Percentiles rank a stretch among this genome's conserved stretches.
Evolutionary conservation across 2,329 filamentous ascomycete genomes (phyloP).

Genomic region (Orbilia oligospora): DNA sequence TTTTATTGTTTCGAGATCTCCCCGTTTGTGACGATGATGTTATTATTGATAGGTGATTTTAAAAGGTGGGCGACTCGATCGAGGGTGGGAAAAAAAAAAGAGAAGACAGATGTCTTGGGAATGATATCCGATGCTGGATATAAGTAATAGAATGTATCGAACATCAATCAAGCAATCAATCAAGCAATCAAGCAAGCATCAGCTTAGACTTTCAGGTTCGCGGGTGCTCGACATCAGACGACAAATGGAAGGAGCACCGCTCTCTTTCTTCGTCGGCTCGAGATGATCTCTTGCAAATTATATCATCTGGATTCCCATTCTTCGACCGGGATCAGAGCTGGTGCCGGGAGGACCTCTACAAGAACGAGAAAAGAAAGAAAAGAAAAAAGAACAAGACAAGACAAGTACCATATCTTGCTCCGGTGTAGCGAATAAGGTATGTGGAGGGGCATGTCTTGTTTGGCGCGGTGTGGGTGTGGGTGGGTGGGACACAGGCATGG

Average conservation of each 20-base stretch:
- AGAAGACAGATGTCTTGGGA: conserved; percentile 17
- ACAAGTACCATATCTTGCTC: conserved; percentile 22
- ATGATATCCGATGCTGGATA: conserved; percentile 49
- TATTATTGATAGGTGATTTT: background rate
- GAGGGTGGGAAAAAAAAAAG: background rate
- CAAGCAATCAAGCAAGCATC: too few species aligned
- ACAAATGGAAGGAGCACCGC: conserved; percentile 57
- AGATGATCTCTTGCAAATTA: conserved; percentile 61
- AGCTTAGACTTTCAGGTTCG: conserved; percentile 12
- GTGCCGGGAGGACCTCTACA: conserved; percentile 57
- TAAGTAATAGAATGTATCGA: conserved; percentile 14
- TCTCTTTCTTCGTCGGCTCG: conserved; percentile 56
- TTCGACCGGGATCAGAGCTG: conserved; percentile 46
- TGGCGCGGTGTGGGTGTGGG: conserved; percentile 49
- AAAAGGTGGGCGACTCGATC: background rate
- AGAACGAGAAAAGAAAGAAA: conserved; percentile 22
- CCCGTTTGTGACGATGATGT: conserved; percentile 7
- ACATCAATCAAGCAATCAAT: too few species aligned
- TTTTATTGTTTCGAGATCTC: conserved; percentile 13
- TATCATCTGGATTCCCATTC: conserved; percentile 56
- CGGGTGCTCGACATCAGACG: conserved; percentile 35
- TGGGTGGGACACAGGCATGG: conserved; percentile 50
- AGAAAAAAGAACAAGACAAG: conserved; percentile 19
- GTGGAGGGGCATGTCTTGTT: conserved; percentile 61
- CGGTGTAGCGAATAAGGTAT: conserved; percentile 58